Conservation (phyloP, 345 rosid genomes). For the Arabis hirsuta region DNA sequence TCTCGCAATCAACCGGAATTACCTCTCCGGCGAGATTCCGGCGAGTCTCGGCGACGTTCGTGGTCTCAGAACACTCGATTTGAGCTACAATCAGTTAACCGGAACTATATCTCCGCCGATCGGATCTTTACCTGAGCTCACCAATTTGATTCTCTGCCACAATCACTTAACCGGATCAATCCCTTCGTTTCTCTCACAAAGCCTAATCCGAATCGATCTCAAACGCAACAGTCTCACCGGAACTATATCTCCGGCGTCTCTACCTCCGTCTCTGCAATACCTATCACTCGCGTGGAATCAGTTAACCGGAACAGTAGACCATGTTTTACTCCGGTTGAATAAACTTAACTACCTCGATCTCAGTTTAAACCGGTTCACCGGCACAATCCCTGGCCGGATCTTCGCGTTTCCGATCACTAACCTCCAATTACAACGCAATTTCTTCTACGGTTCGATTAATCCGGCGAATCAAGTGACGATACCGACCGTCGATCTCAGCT, state of each 20-base stretch:
- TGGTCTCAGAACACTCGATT: slow-evolving; percentile 76
- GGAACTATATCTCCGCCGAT: slow-evolving; percentile 64
- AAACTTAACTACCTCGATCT: slow-evolving; percentile 76
- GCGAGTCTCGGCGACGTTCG: slow-evolving; percentile 65
- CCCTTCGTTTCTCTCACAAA: slow-evolving; percentile 67
- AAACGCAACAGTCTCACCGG: slow-evolving; percentile 85
- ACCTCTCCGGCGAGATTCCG: slow-evolving; percentile 72
- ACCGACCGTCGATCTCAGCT: slow-evolving; percentile 81
- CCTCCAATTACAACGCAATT: slow-evolving; percentile 82
- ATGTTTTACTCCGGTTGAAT: slow-evolving; percentile 58
- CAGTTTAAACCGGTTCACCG: slow-evolving; percentile 78
- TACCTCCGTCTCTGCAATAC: slow-evolving; percentile 79
- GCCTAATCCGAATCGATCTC: slow-evolving; percentile 77
- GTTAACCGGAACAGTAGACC: slow-evolving; percentile 69
- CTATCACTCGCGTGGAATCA: slow-evolving; percentile 80
- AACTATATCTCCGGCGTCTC: slow-evolving; percentile 54
- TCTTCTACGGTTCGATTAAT: slow-evolving; percentile 65
- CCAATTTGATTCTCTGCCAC: slow-evolving; percentile 81
- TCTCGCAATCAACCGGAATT: slow-evolving; percentile 78
- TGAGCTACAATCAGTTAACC: slow-evolving; percentile 84
- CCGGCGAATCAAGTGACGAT: slow-evolving; percentile 70
- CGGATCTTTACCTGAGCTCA: slow-evolving; percentile 68
- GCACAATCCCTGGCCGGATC: slow-evolving; percentile 60
- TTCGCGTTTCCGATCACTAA: slow-evolving; percentile 70
- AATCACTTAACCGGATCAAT: slow-evolving; percentile 83